Evolutionary conservation across 148 eudicot genomes (phyloP).

Genomic region (Camellia granthamiana): DNA sequence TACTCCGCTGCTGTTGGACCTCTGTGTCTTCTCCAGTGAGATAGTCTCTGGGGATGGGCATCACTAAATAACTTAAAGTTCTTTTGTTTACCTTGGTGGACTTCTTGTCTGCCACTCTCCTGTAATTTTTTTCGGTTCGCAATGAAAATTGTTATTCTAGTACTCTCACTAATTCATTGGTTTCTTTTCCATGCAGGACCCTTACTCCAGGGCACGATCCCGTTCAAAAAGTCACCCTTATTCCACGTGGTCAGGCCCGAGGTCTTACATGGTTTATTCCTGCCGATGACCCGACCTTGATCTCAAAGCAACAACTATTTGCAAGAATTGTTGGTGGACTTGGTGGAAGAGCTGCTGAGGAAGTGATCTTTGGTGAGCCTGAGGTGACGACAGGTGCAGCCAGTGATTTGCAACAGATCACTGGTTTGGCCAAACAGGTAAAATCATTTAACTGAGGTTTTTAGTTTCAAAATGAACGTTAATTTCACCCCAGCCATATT

Average conservation of each 20-base stretch:
- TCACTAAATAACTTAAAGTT: too few relatives aligned
- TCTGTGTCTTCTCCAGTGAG: neutral
- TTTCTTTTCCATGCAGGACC: constrained; percentile 52
- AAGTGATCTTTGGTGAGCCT: constrained; percentile 89
- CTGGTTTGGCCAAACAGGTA: constrained; percentile 98
- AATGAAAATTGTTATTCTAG: neutral
- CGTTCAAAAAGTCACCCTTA: constrained; percentile 91
- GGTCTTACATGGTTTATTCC: constrained; percentile 99
- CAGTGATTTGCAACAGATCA: constrained; percentile 96
- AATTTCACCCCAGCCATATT: neutral
- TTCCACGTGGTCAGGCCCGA: constrained; percentile 99
- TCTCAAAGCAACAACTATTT: constrained; percentile 91
- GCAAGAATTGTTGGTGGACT: constrained; percentile 98
- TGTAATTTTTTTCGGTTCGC: neutral
- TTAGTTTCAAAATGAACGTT: neutral
- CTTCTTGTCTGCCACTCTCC: too few relatives aligned
- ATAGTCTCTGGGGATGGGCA: neutral
- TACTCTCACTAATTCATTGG: neutral
- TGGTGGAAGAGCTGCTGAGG: constrained; percentile 99
- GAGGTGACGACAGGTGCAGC: constrained; percentile 99
- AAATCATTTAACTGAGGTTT: neutral
- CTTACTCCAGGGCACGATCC: constrained; percentile 97
- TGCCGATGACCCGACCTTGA: constrained; percentile 91
- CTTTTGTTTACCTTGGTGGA: too few relatives aligned
- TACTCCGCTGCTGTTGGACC: neutral